A percentile compares a stretch with the other conserved stretches of the same genome.
Evolutionary conservation across 768 basidiomycete species (phyloP).

Genomic region (Suillus clintonianus): DNA sequence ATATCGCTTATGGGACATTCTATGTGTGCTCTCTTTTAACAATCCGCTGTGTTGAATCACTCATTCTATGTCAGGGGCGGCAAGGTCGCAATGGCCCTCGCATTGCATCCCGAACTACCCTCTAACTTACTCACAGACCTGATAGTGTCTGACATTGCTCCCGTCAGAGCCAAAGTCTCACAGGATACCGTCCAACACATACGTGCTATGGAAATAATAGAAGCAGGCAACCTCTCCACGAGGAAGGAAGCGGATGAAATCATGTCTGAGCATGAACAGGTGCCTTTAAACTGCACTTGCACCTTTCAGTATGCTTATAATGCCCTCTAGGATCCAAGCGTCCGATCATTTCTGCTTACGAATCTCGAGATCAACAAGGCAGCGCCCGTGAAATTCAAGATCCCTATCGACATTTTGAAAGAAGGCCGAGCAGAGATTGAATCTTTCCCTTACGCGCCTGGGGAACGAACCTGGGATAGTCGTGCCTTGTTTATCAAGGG

Average conservation of each 20-base stretch:
- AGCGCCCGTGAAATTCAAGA: conserved; percentile 58
- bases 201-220: conserved; percentile 73
- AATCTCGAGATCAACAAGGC: conserved; percentile 54
- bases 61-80: conserved; percentile 65
- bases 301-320: conserved; percentile 6
- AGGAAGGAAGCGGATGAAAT: conserved; percentile 72
- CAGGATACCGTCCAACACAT: conserved; percentile 69
- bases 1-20: conserved; percentile 87
- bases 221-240: conserved; percentile 54
- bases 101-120: conserved; percentile 47
- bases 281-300: conserved; percentile 27
- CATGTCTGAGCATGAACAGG: conserved; percentile 63
- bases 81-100: conserved; percentile 76
- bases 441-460: conserved; percentile 71
- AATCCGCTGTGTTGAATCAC: background rate
- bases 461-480: conserved; percentile 54
- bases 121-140: conserved; percentile 50
- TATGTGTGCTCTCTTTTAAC: conserved; percentile 55
- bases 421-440: conserved; percentile 69
- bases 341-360: conserved; percentile 85
- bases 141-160: conserved; percentile 83
- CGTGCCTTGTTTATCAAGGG: conserved; percentile 79
- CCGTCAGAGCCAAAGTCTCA: conserved; percentile 57
- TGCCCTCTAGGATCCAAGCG: conserved; percentile 58
- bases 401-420: conserved; percentile 70